Evolutionary conservation across 306 rosid genomes (phyloP).

Genomic region (Corylus avellana): DNA sequence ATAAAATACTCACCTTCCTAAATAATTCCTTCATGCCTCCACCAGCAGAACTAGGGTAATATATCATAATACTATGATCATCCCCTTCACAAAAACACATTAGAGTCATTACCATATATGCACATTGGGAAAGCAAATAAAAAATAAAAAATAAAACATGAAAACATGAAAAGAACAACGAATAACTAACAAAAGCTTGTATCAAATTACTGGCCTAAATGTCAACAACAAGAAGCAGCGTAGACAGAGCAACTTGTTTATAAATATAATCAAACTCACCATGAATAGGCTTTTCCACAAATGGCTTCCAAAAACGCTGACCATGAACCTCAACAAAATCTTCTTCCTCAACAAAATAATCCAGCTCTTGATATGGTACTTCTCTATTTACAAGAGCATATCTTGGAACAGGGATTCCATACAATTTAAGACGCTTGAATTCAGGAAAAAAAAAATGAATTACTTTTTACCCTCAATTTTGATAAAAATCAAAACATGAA

Average conservation of each 20-base stretch:
- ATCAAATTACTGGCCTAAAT: slow-evolving; percentile 6
- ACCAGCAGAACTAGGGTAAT: slow-evolving; percentile 98
- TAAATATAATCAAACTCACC: slow-evolving; percentile 57
- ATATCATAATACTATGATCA: slow-evolving; percentile 97
- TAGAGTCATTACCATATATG: slow-evolving; percentile 33
- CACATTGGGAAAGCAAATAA: slow-evolving; percentile 29
- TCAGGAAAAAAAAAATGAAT: slow-evolving; percentile 40
- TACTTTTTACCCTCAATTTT: slow-evolving; percentile 23
- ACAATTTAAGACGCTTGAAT: slow-evolving; percentile 76
- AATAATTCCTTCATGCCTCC: slow-evolving; percentile 98
- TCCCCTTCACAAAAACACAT: slow-evolving; percentile 69
- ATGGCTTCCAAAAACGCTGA: slow-evolving; percentile 87
- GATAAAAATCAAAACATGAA: slow-evolving; percentile 11
- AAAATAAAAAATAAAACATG: not conserved
- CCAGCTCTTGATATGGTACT: slow-evolving; percentile 69
- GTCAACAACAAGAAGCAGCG: slow-evolving; percentile 17
- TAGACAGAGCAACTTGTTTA: slow-evolving; percentile 23
- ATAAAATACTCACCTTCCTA: slow-evolving; percentile 80
- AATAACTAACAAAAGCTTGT: not conserved
- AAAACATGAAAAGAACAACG: not conserved
- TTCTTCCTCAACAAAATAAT: slow-evolving; percentile 90
- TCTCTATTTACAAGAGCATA: slow-evolving; percentile 94
- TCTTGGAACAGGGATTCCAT: slow-evolving; percentile 87
- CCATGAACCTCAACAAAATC: slow-evolving; percentile 95
- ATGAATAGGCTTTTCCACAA: slow-evolving; percentile 96